These are phyloP conservation scores for Backusella macrospora DNA, from an alignment of 192 early-diverging fungal genomes.

Conservation along the genomic window DNA sequence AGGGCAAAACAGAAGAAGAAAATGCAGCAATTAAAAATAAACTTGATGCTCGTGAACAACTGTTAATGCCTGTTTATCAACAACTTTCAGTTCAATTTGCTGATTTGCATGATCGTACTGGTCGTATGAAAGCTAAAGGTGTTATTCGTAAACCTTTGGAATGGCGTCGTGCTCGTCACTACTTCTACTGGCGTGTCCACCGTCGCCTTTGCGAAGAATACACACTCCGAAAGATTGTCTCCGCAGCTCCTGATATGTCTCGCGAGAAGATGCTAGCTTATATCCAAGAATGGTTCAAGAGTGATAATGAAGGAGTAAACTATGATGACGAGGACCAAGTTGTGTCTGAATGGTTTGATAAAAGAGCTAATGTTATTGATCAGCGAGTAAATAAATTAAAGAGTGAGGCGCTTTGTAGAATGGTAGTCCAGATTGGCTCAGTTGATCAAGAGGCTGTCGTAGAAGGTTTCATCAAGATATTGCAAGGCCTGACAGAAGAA, in stretches of 20 bases:
- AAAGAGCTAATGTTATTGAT: constrained; percentile 36
- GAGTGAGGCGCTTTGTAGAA: constrained; percentile 27
- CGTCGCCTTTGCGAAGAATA: constrained; percentile 83
- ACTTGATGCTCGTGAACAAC: constrained; percentile 82
- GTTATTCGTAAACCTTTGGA: constrained; percentile 76
- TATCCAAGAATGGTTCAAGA: constrained; percentile 67
- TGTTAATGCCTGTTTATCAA: constrained; percentile 86
- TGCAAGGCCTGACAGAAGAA: constrained; percentile 33
- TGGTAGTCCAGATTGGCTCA: constrained; percentile 24
- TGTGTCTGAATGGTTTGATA: constrained; percentile 66
- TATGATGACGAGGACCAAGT: constrained; percentile 45
- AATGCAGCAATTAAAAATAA: constrained; percentile 67
- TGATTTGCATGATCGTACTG: constrained; percentile 93
- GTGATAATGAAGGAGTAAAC: constrained; percentile 46
- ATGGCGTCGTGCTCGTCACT: constrained; percentile 77
- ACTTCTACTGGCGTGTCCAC: constrained; percentile 92
- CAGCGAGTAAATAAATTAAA: constrained; percentile 35
- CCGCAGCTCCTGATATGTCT: constrained; percentile 47
- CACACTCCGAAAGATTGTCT: constrained; percentile 56
- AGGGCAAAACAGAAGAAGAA: constrained; percentile 57
- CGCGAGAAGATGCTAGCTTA: constrained; percentile 55
- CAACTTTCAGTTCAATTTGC: constrained; percentile 95
- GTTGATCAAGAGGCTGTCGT: constrained; percentile 40
- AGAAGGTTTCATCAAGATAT: constrained; percentile 36
- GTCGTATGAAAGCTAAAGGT: constrained; percentile 94